A percentile compares a stretch with the other conserved stretches of the same genome.
These are phyloP conservation scores for Blastomyces percursus DNA, from an alignment of 2,329 filamentous ascomycete genomes.

Conservation along the genomic window DNA sequence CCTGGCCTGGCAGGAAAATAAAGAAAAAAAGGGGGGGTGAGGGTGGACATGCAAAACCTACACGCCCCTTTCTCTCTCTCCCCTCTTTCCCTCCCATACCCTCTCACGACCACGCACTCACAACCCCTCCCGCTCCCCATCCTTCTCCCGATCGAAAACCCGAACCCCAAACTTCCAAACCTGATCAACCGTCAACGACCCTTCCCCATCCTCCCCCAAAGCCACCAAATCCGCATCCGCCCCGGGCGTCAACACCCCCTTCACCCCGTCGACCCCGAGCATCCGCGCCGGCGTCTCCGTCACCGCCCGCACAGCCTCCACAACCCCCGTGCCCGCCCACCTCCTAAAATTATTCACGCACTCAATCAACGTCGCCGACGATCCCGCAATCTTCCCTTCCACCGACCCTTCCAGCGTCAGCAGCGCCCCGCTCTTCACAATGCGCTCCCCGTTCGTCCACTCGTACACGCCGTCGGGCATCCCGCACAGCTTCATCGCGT, in stretches of 20 bases:
- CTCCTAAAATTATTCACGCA: conserved; percentile 36
- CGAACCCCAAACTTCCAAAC: conserved; percentile 35
- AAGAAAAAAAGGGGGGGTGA: no score
- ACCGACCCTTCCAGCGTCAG: conserved; percentile 68
- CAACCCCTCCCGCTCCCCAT: neutral
- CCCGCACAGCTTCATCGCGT: conserved; percentile 81
- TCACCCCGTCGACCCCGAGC: conserved; percentile 29
- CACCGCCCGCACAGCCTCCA: conserved; percentile 31
- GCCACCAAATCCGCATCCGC: conserved; percentile 35
- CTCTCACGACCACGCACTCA: neutral
- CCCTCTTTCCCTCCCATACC: no score
- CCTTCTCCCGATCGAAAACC: conserved; percentile 29
- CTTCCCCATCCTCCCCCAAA: conserved; percentile 27
- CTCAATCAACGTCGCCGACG: conserved; percentile 37
- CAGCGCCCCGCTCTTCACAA: conserved; percentile 51
- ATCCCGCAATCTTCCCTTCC: conserved; percentile 61
- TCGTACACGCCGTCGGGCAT: conserved; percentile 73
- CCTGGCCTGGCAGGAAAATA: no score
- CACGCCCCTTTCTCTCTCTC: no score
- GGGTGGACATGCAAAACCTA: no score
- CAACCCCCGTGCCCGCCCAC: conserved; percentile 31
- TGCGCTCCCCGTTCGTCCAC: conserved; percentile 65
- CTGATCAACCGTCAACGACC: conserved; percentile 30
- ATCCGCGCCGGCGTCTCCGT: conserved; percentile 32
- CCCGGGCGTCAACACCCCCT: conserved; percentile 30